phyloP scores from a whole-genome alignment of 345 rosid genomes.

The Orychophragmus violaceus region DNA sequence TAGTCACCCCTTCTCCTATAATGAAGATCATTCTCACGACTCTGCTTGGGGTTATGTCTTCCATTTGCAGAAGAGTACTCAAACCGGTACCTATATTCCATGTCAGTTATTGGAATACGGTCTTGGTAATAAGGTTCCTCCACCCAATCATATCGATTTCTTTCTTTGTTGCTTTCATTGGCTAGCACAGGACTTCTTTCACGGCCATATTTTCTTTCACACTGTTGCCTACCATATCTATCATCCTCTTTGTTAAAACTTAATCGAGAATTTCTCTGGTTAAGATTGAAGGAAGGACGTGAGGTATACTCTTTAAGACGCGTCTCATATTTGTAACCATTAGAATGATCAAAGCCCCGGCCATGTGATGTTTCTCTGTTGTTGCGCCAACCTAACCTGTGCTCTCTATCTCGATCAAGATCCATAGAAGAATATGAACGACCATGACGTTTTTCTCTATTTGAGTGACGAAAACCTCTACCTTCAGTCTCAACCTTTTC shows the following conservation, averaged over 20 bases:
- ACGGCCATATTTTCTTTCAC: slow-evolving; percentile 24
- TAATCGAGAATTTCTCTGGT: slow-evolving; percentile 18
- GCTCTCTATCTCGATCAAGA: slow-evolving; percentile 29
- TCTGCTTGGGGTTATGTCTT: slow-evolving; percentile 23
- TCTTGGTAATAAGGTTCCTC: slow-evolving; percentile 20
- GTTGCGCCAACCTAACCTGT: slow-evolving; percentile 23
- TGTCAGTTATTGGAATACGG: slow-evolving; percentile 22
- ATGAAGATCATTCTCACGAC: slow-evolving; percentile 21
- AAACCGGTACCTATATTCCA: slow-evolving; percentile 23
- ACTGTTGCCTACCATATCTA: slow-evolving; percentile 21
- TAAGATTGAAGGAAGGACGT: slow-evolving; percentile 10
- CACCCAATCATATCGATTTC: slow-evolving; percentile 17
- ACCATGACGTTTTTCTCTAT: slow-evolving; percentile 17
- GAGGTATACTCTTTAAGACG: slow-evolving; percentile 18
- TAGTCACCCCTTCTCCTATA: slow-evolving; percentile 26
- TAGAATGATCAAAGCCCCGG: slow-evolving; percentile 16
- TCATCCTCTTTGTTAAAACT: slow-evolving; percentile 30
- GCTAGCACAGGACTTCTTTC: slow-evolving; percentile 22
- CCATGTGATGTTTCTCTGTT: slow-evolving; percentile 23
- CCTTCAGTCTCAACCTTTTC: slow-evolving; percentile 12
- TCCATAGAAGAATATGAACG: slow-evolving; percentile 27
- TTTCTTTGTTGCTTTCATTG: slow-evolving; percentile 26
- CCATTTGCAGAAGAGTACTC: slow-evolving; percentile 26
- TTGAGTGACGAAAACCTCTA: slow-evolving; percentile 19
- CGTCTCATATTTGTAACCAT: slow-evolving; percentile 28